Evolutionary conservation across 345 rosid species (phyloP).

Genomic region (Fremontodendron californicum): DNA sequence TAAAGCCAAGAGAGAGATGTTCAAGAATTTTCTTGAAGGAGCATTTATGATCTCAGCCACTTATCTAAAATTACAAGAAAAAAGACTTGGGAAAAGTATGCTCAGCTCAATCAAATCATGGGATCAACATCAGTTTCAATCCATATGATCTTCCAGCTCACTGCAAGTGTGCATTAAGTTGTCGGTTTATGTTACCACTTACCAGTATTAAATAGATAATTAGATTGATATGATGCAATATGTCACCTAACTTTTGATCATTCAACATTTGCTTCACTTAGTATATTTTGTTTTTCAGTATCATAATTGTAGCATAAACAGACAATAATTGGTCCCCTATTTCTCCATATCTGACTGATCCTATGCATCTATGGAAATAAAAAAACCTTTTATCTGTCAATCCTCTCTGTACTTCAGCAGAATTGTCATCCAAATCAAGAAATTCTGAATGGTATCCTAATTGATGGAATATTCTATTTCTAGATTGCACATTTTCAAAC

Average conservation of each 20-base stretch:
- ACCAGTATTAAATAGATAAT: background rate
- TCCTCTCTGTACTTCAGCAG: background rate
- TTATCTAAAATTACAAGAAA: background rate
- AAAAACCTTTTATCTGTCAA: background rate
- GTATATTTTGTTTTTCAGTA: too few relatives aligned
- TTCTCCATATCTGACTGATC: background rate
- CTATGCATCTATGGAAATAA: background rate
- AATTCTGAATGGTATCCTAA: background rate
- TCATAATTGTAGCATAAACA: background rate
- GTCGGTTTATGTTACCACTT: background rate
- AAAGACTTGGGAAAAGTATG: too few relatives aligned
- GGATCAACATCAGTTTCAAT: too few relatives aligned
- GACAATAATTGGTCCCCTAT: background rate
- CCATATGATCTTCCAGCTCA: background rate
- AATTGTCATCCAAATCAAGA: background rate
- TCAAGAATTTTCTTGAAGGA: background rate
- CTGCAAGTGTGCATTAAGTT: background rate
- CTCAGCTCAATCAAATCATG: too few relatives aligned
- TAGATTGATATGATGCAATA: background rate
- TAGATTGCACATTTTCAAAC: background rate
- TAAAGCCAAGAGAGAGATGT: background rate
- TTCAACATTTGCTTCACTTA: background rate
- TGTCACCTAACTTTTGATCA: background rate
- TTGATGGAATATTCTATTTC: background rate
- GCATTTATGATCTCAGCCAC: background rate